phyloP scores from a whole-genome alignment of 2,329 filamentous ascomycete genomes.

The Trichoderma pleuroti region DNA sequence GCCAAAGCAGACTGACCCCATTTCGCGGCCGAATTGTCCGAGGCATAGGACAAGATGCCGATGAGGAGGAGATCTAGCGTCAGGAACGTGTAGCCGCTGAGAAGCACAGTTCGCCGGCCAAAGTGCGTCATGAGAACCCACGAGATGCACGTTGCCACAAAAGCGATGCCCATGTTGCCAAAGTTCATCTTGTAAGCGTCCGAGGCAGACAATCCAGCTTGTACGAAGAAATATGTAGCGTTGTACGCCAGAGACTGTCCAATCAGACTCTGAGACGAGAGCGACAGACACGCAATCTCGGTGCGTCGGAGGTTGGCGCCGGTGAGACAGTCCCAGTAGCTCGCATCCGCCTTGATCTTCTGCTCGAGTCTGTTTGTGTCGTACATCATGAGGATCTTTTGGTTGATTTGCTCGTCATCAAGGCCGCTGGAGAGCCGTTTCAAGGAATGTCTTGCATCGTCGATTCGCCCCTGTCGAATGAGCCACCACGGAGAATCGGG shows the following conservation, averaged over 20 bases:
- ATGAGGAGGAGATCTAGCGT: conserved; percentile 17
- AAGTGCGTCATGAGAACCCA: conserved; percentile 18
- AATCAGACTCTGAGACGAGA: conserved; percentile 34
- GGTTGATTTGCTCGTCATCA: conserved; percentile 13
- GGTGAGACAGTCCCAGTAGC: conserved; percentile 39
- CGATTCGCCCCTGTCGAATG: conserved; percentile 33
- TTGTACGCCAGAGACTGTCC: conserved; percentile 39
- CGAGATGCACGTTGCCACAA: conserved; percentile 18
- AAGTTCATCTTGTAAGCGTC: conserved; percentile 36
- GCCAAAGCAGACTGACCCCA: conserved; percentile 23
- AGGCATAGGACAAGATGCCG: conserved; percentile 14
- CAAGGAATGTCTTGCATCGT: conserved; percentile 27
- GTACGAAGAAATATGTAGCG: conserved; percentile 42
- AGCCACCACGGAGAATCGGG: conserved; percentile 42
- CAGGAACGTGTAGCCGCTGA: conserved; percentile 11
- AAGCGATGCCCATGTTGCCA: conserved; percentile 37
- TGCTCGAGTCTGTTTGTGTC: conserved; percentile 22
- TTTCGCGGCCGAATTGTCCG: conserved; percentile 11
- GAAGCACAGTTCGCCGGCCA: conserved; percentile 16
- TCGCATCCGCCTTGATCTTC: conserved; percentile 22
- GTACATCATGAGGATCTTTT: conserved; percentile 12
- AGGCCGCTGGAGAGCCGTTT: conserved; percentile 13
- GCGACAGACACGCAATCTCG: conserved; percentile 37
- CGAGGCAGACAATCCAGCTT: conserved; percentile 30
- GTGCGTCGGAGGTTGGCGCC: conserved; percentile 36